These are phyloP conservation scores for Symbiotaphrina buchneri DNA, from an alignment of 495 filamentous ascomycete species.

Conservation along the genomic window DNA sequence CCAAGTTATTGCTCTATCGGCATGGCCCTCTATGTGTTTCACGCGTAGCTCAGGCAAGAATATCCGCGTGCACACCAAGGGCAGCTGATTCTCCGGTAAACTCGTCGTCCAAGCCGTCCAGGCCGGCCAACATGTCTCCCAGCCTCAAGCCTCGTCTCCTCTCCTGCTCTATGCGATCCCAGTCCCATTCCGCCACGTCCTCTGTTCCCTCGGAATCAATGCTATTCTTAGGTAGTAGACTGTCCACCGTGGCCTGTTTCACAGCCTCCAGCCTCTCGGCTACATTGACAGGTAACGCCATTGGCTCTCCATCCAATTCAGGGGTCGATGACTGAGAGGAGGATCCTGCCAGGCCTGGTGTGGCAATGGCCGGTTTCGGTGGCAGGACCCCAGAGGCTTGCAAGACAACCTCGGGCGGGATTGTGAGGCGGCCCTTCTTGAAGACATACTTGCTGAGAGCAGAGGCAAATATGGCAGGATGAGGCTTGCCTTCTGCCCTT, in stretches of 20 bases:
- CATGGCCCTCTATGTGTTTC: no score
- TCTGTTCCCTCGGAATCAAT: not conserved
- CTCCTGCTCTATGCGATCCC: constrained; percentile 4
- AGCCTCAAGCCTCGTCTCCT: not conserved
- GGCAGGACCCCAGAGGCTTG: constrained; percentile 46
- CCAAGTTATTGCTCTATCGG: no score
- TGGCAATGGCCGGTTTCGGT: constrained; percentile 12
- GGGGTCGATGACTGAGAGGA: constrained; percentile 1
- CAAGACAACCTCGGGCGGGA: constrained; percentile 60
- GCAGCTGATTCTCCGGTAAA: constrained; percentile 4
- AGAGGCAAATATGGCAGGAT: constrained; percentile 36
- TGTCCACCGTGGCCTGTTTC: not conserved
- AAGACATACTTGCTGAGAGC: constrained; percentile 73
- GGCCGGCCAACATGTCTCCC: constrained; percentile 1
- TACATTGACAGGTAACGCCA: not conserved
- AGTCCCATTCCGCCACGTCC: constrained; percentile 3
- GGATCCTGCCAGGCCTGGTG: not conserved
- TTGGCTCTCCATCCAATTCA: not conserved
- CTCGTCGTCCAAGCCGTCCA: constrained; percentile 3
- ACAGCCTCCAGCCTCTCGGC: not conserved
- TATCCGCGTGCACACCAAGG: constrained; percentile 1
- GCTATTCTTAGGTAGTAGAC: not conserved
- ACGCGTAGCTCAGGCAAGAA: no score
- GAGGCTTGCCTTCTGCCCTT: not conserved
- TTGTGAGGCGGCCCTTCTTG: constrained; percentile 69